Conservation (phyloP, 1,284 basidiomycete species). For the Sporisorium scitamineum region DNA sequence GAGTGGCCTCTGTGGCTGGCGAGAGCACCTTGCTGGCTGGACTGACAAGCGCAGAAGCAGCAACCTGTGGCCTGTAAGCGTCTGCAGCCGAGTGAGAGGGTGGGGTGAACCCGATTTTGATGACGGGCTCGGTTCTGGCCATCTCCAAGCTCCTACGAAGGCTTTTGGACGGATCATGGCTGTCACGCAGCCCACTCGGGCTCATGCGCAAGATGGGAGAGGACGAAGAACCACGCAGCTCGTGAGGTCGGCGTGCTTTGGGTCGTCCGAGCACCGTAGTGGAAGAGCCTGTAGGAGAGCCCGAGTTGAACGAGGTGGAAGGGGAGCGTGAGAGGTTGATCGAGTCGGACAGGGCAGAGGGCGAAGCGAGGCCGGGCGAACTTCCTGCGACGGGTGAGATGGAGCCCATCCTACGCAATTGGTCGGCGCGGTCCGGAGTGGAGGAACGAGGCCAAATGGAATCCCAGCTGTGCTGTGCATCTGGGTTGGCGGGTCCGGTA, state of each 20-base stretch:
- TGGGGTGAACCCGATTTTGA: slow-evolving; percentile 41
- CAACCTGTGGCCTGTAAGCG: slow-evolving; percentile 3
- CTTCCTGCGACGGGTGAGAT: slow-evolving; percentile 35
- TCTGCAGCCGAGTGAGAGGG: slow-evolving; percentile 13
- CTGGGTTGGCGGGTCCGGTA: slow-evolving; percentile 37
- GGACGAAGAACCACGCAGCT: slow-evolving; percentile 44
- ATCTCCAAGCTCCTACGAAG: slow-evolving; percentile 39
- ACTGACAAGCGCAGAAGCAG: slow-evolving; percentile 10
- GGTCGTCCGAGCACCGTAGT: slow-evolving; percentile 35
- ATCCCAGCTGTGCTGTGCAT: slow-evolving; percentile 56
- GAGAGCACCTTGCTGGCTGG: slow-evolving; percentile 41
- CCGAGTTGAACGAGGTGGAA: slow-evolving; percentile 35
- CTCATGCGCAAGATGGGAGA: slow-evolving; percentile 42
- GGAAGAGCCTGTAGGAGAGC: slow-evolving; percentile 29
- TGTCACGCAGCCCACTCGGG: slow-evolving; percentile 29
- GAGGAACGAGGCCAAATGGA: slow-evolving; percentile 59
- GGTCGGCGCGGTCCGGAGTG: slow-evolving; percentile 38
- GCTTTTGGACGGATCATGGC: slow-evolving; percentile 23
- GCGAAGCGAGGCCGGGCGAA: slow-evolving; percentile 34
- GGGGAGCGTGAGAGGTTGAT: slow-evolving; percentile 39
- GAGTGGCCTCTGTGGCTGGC: slow-evolving; percentile 35
- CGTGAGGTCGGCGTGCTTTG: slow-evolving; percentile 47
- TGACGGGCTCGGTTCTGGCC: slow-evolving; percentile 31
- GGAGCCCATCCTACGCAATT: slow-evolving; percentile 42
- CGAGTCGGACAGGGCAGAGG: slow-evolving; percentile 28